Evolutionary conservation across 352 stramenopile genomes (phyloP), one percentile per base, ranked within the genome.

Genomic region (Discostella stelligera): DNA sequence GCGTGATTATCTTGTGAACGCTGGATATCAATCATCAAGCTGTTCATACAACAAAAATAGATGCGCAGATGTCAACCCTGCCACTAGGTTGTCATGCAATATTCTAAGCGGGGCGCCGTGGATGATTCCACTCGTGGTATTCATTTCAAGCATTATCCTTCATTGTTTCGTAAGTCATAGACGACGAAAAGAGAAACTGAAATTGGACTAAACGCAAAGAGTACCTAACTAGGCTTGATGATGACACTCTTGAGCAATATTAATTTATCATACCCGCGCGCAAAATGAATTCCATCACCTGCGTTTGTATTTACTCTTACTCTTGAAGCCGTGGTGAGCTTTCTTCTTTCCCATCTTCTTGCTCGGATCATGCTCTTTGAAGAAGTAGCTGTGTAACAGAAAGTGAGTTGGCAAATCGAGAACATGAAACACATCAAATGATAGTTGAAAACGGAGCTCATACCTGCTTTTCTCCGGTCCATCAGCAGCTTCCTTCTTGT

Each of bases 251-350:
- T 9, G 32, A 41, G 32, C 32, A 41, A 41, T 9, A 41, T 41
- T 41, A 41, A 41, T 3, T 41, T 41, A 41, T 41, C 32, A 41
- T 9, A 41, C 32, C 3, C 9, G 9, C 3, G 9, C 32, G 32
- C 32, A 41, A 9, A 41, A 41, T 41, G 9, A 9, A 41, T 41
- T n/a, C 16, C 52, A n/a, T 46, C 65, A 77, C 27, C 79, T 81
- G 9, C 87, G 55, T 52, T 88, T 92, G 46, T 80, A 85, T 53
- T 92, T 92, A 53, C 68, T 85, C 74, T 84, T 85, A 9, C 77
- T 88, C 64, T 92, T 92, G 75, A 92, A 92, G 20, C 69, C 81
- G 66, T 90, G 82, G 37, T 83, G 62, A 39, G 60, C 61, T 44
- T 89, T 88, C 48, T 82, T 83, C 73, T 90, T 89, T 32, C 25